Evolutionary conservation across 202 grass and related monocot species (phyloP).

Genomic region (Alloteropsis angusta): DNA sequence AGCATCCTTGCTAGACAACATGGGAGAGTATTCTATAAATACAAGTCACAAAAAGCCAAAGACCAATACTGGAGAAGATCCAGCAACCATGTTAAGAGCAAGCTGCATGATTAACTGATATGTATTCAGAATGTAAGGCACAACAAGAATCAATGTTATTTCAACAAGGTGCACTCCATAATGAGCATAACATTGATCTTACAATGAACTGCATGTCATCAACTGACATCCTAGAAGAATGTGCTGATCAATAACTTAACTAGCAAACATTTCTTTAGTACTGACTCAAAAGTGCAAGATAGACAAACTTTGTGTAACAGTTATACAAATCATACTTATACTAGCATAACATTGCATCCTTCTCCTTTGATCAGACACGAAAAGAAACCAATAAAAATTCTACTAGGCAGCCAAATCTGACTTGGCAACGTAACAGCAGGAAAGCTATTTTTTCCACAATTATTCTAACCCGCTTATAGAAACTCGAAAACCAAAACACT

Average conservation of each 20-base stretch:
- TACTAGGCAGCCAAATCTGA: background rate
- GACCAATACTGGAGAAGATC: background rate
- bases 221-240: background rate
- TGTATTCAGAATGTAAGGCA: background rate
- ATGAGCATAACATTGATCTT: slow-evolving; percentile 8
- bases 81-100: slow-evolving; percentile 6
- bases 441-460: background rate
- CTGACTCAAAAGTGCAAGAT: no score
- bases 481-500: background rate
- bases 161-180: background rate
- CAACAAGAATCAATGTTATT: background rate
- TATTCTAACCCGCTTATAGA: background rate
- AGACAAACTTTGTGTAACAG: background rate
- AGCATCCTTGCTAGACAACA: slow-evolving; percentile 24
- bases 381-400: background rate
- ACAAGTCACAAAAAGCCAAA: slow-evolving; percentile 6
- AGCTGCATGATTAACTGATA: background rate
- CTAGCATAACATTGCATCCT: background rate
- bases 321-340: background rate
- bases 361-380: background rate
- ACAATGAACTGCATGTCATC: background rate
- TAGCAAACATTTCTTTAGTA: background rate
- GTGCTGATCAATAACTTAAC: background rate
- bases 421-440: background rate
- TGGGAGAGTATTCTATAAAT: background rate